Evolutionary conservation across 305 asterid species (phyloP), one percentile per base, ranked within the genome.

Genomic region (Fraxinus nigra): DNA sequence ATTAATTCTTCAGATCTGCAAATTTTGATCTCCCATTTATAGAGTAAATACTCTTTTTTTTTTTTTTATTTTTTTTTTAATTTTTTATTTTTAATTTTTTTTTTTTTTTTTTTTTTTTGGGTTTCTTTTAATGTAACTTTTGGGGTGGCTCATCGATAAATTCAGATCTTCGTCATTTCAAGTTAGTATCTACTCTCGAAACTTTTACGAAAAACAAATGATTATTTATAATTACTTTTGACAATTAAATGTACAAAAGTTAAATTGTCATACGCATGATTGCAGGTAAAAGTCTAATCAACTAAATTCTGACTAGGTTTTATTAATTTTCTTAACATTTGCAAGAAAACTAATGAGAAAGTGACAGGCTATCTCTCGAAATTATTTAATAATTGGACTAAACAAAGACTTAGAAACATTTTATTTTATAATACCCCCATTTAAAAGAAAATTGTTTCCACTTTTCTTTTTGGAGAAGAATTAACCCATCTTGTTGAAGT

Each of bases 311-410:
- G 35, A 26, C 73, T 26, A 26, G 30, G 20, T 65, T 65, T 22
- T 24, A 13, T 67, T 67, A 26, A 7, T 65, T 67, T 34, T 67
- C 22, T 18, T 65, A n/a, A 79, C 37, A 67, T 40, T 65, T 67
- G 54, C 76, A 38, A 65, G 82, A 79, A 67, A 67, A 30, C 37
- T 3, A 11, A 28, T 4, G 0, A 30, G 74, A 28, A 38, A 65
- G 82, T 14, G 82, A 79, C 32, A 26, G 20, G 1, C 4, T 26
- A 79, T 79, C 82, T 79, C 38, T 22, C 75, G 37, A 33, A 33
- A 34, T 34, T 34, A 3, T 34, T 34, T 34, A 34, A 34, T 34
- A 34, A 34, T 34, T 34, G 43, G 43, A 37, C 43, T 34, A 37
- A 37, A 6, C 43, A 7, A 37, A 24, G 43, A 37, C 43, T 6